Evolutionary conservation across 208 protist genomes (phyloP).

Genomic region (Crithidia expoeki): DNA sequence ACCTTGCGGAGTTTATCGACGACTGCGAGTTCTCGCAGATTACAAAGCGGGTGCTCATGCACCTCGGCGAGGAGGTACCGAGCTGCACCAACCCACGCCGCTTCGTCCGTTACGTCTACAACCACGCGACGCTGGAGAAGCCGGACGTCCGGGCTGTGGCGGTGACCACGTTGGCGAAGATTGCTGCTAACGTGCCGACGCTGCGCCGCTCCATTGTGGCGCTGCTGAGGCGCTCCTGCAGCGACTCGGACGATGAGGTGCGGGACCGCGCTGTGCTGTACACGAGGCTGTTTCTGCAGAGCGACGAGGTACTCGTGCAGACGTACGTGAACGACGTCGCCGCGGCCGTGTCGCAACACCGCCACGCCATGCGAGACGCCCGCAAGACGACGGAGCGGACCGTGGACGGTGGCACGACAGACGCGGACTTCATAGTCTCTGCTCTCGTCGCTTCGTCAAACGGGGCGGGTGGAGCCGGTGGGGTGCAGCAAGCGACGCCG

Average conservation of each 20-base stretch:
- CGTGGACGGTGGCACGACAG: conserved; percentile 7
- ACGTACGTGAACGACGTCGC: conserved; percentile 78
- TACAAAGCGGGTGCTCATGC: conserved; percentile 94
- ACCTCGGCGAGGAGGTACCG: conserved; percentile 97
- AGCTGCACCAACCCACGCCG: conserved; percentile 76
- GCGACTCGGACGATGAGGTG: conserved; percentile 98
- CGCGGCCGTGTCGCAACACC: conserved; percentile 46
- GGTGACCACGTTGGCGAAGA: conserved; percentile 97
- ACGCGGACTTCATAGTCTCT: conserved; percentile 23
- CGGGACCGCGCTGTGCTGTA: conserved; percentile 97
- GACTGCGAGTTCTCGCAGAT: conserved; percentile 98
- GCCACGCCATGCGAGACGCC: conserved; percentile 25
- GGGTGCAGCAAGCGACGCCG: conserved; percentile 2
- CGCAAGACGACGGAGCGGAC: not conserved
- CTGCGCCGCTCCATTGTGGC: conserved; percentile 88
- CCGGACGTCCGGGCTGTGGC: conserved; percentile 95
- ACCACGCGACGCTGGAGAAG: conserved; percentile 95
- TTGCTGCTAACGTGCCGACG: conserved; percentile 90
- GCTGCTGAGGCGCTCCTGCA: conserved; percentile 92
- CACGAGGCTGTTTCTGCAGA: conserved; percentile 81
- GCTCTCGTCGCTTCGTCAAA: conserved; percentile 16
- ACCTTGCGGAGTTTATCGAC: conserved; percentile 99
- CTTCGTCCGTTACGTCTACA: conserved; percentile 98
- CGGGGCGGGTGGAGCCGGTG: not conserved
- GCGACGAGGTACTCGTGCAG: conserved; percentile 72